Base-by-base conservation (phyloP, 768 basidiomycete species). In the Suillus plorans region DNA sequence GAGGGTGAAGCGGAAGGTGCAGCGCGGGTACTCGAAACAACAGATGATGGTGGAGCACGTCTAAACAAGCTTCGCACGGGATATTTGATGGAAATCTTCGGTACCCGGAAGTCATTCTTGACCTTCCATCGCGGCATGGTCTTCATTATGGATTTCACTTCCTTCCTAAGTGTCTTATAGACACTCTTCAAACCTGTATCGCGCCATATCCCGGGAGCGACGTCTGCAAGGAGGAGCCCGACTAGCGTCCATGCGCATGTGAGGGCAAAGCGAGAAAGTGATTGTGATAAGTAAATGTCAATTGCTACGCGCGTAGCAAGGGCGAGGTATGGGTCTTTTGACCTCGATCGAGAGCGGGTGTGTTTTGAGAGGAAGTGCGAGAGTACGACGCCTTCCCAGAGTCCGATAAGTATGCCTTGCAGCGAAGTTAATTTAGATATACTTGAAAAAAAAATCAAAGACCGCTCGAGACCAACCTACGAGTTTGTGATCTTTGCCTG, bases 341-440 rank as follows among this genome's bases (percentile, higher is more conserved):
- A 90, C 58, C 28, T 28, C 12, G 58, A 59, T 53, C 52, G 52
- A 39, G 71, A 70, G 62, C 64, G 71, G 39, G 89, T 89, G 75
- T 82, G 82, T 72, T 89, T 89, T 66, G 83, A 83, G 67, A 90
- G 75, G 73, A 90, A 91, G 69, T 92, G 91, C 47, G 86, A 84
- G 63, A 91, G 80, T 44, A 91, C 85, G 31, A 89, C 83, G 57
- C 91, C 90, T 75, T 92, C 91, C 89, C 90, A 92, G 22, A 92
- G 78, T 9, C 91, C 91, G 61, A 93, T 80, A 63, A 92, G 81
- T 16, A 87, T 86, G 20, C 87, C 86, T 84, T 62, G 85, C 72
- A 64, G 80, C 83, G 73, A 81, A 74, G 52, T 22, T 22, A 55
- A 56, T 36, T 36, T 8, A 65, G 25, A 41, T 44, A 31, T 13